Conservation (phyloP, 2,329 filamentous ascomycete genomes). For the Curvularia lunata region DNA sequence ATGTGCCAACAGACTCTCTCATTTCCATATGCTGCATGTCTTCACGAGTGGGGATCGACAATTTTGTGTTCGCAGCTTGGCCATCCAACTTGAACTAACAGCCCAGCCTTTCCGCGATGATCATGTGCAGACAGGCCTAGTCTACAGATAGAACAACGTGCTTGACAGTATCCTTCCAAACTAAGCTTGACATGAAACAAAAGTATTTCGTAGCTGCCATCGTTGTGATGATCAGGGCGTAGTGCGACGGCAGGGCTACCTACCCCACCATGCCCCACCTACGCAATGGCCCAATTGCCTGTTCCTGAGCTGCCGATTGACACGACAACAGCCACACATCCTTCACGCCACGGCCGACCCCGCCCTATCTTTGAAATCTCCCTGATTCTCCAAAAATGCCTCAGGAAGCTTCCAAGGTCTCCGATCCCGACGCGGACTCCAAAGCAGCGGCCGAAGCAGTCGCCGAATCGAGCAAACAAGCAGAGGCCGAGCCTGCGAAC, state of each 20-base stretch:
- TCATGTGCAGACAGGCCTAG: neutral
- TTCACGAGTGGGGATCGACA: neutral
- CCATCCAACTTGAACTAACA: neutral
- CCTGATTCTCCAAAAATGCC: slow-evolving; percentile 34
- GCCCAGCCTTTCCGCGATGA: too few relatives aligned
- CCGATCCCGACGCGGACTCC: slow-evolving; percentile 60
- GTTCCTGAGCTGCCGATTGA: slow-evolving; percentile 15
- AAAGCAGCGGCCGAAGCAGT: slow-evolving; percentile 54
- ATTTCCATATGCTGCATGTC: neutral
- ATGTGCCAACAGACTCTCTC: neutral
- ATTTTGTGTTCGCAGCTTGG: too few relatives aligned
- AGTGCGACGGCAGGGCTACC: neutral
- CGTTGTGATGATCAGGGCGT: slow-evolving; percentile 4
- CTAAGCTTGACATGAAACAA: neutral
- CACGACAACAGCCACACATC: slow-evolving; percentile 19
- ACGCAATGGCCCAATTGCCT: slow-evolving; percentile 14
- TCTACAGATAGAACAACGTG: neutral
- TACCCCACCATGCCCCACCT: slow-evolving; percentile 21
- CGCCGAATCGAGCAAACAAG: slow-evolving; percentile 42
- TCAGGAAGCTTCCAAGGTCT: slow-evolving; percentile 66
- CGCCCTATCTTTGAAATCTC: neutral
- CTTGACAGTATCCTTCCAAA: neutral
- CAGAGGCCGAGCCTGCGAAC: slow-evolving; percentile 38
- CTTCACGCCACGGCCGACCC: slow-evolving; percentile 34
- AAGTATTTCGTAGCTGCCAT: too few relatives aligned